Percentiles rank a stretch among this genome's conserved stretches.
phyloP scores from a whole-genome alignment of 1,139 yeast genomes.

The Zygoascus sp. region DNA sequence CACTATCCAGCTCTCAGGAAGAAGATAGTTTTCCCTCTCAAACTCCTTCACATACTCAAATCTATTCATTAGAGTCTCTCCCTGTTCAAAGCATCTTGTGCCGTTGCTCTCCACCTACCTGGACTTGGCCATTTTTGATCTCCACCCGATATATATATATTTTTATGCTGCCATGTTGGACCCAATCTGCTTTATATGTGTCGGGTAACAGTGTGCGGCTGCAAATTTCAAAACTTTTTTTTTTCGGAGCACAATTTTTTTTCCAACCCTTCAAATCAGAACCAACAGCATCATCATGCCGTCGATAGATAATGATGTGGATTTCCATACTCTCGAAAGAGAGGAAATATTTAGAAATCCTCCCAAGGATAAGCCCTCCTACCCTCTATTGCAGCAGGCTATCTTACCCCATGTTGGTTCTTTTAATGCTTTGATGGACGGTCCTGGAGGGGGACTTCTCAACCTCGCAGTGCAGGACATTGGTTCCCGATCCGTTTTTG shows the following conservation, averaged over 20 bases:
- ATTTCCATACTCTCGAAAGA: slow-evolving; percentile 82
- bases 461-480: slow-evolving; percentile 85
- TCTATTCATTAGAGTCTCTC: slow-evolving; percentile 45
- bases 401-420: slow-evolving; percentile 95
- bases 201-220: slow-evolving; percentile 11
- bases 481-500: slow-evolving; percentile 80
- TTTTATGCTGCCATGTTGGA: not conserved
- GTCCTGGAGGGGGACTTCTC: slow-evolving; percentile 67
- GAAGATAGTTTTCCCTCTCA: slow-evolving; percentile 66
- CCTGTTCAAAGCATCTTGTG: not conserved
- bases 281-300: slow-evolving; percentile 8
- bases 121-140: slow-evolving; percentile 29
- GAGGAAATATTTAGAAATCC: slow-evolving; percentile 83
- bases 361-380: slow-evolving; percentile 79
- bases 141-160: not conserved
- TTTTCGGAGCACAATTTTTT: slow-evolving; percentile 2
- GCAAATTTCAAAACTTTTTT: not conserved
- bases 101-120: slow-evolving; percentile 20
- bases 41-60: slow-evolving; percentile 82
- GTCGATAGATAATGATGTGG: slow-evolving; percentile 26
- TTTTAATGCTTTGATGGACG: slow-evolving; percentile 90
- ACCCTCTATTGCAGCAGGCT: slow-evolving; percentile 79
- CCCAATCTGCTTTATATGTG: not conserved
- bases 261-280: slow-evolving; percentile 6
- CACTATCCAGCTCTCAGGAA: slow-evolving; percentile 78